phyloP scores from a whole-genome alignment of 768 basidiomycete species.

The Leccinum aurantiacum region DNA sequence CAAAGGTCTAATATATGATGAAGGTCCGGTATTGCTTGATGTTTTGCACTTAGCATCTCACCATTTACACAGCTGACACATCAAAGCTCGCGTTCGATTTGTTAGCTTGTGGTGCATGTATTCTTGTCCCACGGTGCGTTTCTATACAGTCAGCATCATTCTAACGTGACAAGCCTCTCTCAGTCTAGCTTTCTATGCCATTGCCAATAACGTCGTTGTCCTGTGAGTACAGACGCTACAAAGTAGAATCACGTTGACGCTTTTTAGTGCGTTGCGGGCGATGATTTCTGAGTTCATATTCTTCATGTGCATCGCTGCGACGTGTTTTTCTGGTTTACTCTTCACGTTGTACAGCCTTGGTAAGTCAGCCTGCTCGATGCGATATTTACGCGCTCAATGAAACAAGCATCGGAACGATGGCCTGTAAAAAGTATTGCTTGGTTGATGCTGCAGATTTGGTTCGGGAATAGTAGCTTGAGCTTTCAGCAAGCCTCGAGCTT shows the following conservation, averaged over 20 bases:
- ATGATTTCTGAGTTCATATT: constrained; percentile 81
- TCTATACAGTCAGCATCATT: background rate
- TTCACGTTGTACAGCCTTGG: constrained; percentile 57
- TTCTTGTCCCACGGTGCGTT: constrained; percentile 75
- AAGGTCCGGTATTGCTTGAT: constrained; percentile 42
- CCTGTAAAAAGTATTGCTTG: constrained; percentile 60
- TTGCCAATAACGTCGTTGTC: constrained; percentile 76
- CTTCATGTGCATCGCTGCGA: constrained; percentile 73
- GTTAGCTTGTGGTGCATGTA: constrained; percentile 80
- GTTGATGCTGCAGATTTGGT: constrained; percentile 88
- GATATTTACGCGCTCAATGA: constrained; percentile 25
- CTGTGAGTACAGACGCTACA: constrained; percentile 47
- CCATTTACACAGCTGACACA: constrained; percentile 34
- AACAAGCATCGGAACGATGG: constrained; percentile 33
- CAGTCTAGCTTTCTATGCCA: constrained; percentile 76
- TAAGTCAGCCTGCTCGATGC: constrained; percentile 12
- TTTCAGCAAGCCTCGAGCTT: constrained; percentile 58
- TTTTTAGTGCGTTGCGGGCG: constrained; percentile 65
- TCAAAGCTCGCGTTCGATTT: constrained; percentile 77
- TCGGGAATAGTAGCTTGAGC: constrained; percentile 69
- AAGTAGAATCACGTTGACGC: constrained; percentile 7
- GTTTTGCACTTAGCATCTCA: background rate
- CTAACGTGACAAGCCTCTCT: background rate
- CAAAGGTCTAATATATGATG: constrained; percentile 53
- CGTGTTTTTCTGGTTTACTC: constrained; percentile 79